Base-by-base conservation (phyloP, 2,329 filamentous ascomycete genomes). In the Colletotrichum kahawae region DNA sequence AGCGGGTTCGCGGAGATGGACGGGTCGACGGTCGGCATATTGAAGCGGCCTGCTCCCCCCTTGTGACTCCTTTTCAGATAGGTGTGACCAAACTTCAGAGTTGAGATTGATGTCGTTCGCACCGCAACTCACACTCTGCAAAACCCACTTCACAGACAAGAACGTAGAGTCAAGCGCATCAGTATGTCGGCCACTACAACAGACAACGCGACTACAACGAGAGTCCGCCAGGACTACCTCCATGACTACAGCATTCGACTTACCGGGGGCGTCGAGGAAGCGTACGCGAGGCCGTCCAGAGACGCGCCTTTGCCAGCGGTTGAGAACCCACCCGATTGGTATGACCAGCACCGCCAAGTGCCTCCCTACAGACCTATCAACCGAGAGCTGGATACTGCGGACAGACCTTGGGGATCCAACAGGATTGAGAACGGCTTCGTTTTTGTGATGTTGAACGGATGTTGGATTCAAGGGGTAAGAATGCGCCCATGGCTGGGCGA, bases 361-460 rank as follows among this genome's bases (percentile, higher is more conserved):
- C 80, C 80, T 7, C 69, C 77, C 1, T 76, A 79, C 60, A 74
- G 79, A 12, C 79, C 79, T 4, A 67, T 78, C 31, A 77, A 81
- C 67, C 57, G 59, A 18, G 7, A 77, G 10, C 67, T 76, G 18
- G 79, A 81, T 63, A 66, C 68, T 7, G 48, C 70, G 6, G 71
- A 79, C 57, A 75, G 75, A 21, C 66, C 74, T 5, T 78, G 78
- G 21, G 79, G 77, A 18, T 69, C 64, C 6, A 78, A 74, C 56
- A 21, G 57, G 1, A 33, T 71, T 27, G 79, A 81, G 70, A 56
- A 70, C 36, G 48, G 57, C 2, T 81, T 81, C 51, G 74, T 81
- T 21, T 70, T 34, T 5, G 77, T 77, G 13, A 81, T 81, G 79
- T 76, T 81, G 51, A 74, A 78, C 18, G 80, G 80, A n/a, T 75